Evolutionary conservation across 2,329 filamentous ascomycete genomes (phyloP), one percentile per base, ranked within the genome.

Genomic region (Mollisia scopiformis): DNA sequence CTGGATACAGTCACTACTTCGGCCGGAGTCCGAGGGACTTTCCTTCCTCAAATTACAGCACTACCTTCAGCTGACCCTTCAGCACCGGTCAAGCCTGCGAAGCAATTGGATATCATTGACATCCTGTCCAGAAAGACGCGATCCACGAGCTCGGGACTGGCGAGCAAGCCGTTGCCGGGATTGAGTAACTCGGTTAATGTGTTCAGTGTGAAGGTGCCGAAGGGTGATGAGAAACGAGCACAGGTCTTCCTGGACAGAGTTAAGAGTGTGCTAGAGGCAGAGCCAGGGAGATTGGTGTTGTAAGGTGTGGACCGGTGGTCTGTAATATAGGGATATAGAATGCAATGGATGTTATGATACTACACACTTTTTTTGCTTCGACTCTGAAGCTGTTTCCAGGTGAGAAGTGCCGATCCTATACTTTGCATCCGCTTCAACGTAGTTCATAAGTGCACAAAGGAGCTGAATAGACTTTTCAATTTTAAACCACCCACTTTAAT

Each of bases 231-330:
- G 83, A 86, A 88, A 79, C 84, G 93, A 70, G 95, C 92, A 14
- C 83, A 85, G 71, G 82, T 88, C 11, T 99, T 97, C 79, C 77
- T 99, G 66, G 89, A 94, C 77, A 86, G 92, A 69, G 85, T 97
- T 72, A 97, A 97, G 86, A 79, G 83, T 49, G 88, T 94, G 27
- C 77, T 99, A 68, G 92, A 96, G 77, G 82, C 86, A 66, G 90
- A 95, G 76, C 92, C 92, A 14, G 91, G 88, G 33, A 83, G 88
- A 70, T 77, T 96, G 71, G 85, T 96, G 51, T 71, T 88, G 73
- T 88, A 75, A 81, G 57, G 52, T 27, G 28, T 11, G 25, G 21
- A 27, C 23, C 14, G 8, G 21, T 6, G 23, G 25, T 13, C 28
- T 47, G 43, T 47, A 47, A 47, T 28, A 47, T 47, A 47, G 39